Conservation (phyloP, 306 rosid genomes). For the Vicia sativa region DNA sequence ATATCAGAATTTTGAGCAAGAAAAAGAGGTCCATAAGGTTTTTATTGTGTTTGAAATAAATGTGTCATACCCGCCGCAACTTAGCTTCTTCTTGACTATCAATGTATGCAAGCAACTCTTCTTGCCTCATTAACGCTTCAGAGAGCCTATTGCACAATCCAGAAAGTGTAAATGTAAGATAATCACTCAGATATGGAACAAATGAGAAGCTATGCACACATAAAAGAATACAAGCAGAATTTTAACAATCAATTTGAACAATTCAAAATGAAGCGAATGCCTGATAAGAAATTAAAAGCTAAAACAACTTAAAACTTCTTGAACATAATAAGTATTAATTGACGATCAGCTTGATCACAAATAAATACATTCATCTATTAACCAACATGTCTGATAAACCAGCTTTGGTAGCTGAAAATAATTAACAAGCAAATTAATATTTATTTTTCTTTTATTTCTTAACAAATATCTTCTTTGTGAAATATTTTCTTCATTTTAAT, state of each 20-base stretch:
- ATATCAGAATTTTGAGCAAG: slow-evolving; percentile 27
- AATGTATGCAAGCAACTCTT: slow-evolving; percentile 87
- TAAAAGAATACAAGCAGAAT: not conserved
- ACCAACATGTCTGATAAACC: slow-evolving; percentile 15
- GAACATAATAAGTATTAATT: slow-evolving; percentile 6
- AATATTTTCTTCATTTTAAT: not conserved
- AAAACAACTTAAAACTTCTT: not conserved
- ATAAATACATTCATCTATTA: slow-evolving; percentile 1
- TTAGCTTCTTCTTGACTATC: slow-evolving; percentile 85
- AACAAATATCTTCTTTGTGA: not conserved
- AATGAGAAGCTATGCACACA: slow-evolving; percentile 23
- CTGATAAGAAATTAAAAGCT: not conserved
- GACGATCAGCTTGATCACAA: not conserved
- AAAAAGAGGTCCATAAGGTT: not conserved
- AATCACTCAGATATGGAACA: slow-evolving; percentile 20
- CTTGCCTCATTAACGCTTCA: slow-evolving; percentile 93
- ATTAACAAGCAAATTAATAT: not conserved
- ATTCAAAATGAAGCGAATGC: slow-evolving; percentile 16
- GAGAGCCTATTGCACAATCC: slow-evolving; percentile 62
- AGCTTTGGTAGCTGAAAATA: not conserved
- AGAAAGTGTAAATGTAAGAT: slow-evolving; percentile 28
- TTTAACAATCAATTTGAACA: not conserved
- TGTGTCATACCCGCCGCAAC: slow-evolving; percentile 63
- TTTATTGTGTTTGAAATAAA: not conserved
- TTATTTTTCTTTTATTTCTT: not conserved